phyloP scores from a whole-genome alignment of 805 yeast genomes.

The Zygoascus bituminiphila region DNA sequence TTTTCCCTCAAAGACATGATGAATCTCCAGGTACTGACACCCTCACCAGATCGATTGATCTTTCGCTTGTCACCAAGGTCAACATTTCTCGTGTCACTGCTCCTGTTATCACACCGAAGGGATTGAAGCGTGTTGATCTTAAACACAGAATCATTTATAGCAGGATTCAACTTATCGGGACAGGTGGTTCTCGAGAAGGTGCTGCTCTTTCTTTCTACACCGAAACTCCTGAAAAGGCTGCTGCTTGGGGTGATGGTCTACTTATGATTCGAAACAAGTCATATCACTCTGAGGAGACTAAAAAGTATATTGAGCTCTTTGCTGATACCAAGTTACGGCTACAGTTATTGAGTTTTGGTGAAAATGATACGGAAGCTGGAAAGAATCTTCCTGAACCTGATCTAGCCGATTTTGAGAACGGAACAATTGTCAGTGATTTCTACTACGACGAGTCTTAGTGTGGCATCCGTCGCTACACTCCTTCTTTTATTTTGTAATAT shows the following conservation, averaged over 20 bases:
- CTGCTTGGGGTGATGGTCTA: constrained; percentile 74
- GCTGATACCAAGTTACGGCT: constrained; percentile 40
- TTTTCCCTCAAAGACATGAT: constrained; percentile 40
- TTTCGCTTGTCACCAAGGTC: constrained; percentile 35
- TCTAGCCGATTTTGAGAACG: constrained; percentile 6
- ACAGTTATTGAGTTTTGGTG: constrained; percentile 39
- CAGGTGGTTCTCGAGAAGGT: constrained; percentile 28
- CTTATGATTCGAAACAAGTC: constrained; percentile 39
- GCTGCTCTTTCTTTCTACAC: constrained; percentile 52
- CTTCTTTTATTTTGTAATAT: too few species aligned
- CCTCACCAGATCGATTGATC: constrained; percentile 19
- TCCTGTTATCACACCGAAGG: constrained; percentile 20
- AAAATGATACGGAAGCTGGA: constrained; percentile 19
- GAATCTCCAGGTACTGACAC: constrained; percentile 44
- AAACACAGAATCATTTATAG: constrained; percentile 51
- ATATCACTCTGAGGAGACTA: constrained; percentile 37
- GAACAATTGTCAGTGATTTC: constrained; percentile 13
- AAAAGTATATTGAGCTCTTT: constrained; percentile 37
- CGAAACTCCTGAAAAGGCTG: constrained; percentile 59
- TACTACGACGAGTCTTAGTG: constrained; percentile 9
- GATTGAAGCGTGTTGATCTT: constrained; percentile 44
- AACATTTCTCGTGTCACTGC: constrained; percentile 36
- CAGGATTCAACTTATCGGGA: constrained; percentile 43
- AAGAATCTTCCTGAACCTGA: background rate
- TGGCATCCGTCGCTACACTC: too few species aligned